These are phyloP conservation scores for Pouteria campechiana DNA, from an alignment of 179 eudicot genomes.

Conservation along the genomic window DNA sequence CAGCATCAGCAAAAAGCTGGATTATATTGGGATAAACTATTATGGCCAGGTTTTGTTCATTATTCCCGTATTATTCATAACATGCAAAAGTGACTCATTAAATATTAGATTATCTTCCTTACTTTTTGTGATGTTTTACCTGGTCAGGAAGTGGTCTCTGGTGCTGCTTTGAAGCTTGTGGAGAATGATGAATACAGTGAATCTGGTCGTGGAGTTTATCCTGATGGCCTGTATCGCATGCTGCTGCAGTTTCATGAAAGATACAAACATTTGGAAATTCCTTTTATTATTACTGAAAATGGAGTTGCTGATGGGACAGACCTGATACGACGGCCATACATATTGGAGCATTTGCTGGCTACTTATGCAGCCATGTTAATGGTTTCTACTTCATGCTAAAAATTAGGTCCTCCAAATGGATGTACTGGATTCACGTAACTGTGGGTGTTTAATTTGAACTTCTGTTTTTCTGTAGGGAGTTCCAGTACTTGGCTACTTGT, in stretches of 20 bases:
- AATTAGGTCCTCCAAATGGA: no score
- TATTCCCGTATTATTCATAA: background rate
- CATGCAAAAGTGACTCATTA: background rate
- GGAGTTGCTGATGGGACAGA: slow-evolving; percentile 93
- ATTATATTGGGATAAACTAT: slow-evolving; percentile 83
- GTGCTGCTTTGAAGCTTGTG: slow-evolving; percentile 77
- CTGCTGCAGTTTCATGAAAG: slow-evolving; percentile 87
- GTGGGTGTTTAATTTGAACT: background rate
- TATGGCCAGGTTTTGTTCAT: slow-evolving; percentile 73
- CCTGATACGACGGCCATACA: slow-evolving; percentile 74
- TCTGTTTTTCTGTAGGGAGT: slow-evolving; percentile 53
- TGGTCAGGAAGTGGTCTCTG: slow-evolving; percentile 70
- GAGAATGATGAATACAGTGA: slow-evolving; percentile 94
- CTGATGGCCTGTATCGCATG: slow-evolving; percentile 90
- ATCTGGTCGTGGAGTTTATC: slow-evolving; percentile 94
- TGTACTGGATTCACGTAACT: slow-evolving; percentile 1
- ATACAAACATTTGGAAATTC: slow-evolving; percentile 79
- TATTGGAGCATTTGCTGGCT: slow-evolving; percentile 89
- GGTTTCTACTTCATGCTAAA: slow-evolving; percentile 31
- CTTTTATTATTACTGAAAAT: slow-evolving; percentile 84
- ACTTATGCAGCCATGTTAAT: slow-evolving; percentile 79
- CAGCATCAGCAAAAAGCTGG: slow-evolving; percentile 66
- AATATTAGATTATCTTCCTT: background rate
- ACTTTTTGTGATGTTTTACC: slow-evolving; percentile 1
- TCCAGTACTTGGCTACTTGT: slow-evolving; percentile 76